Base-by-base conservation (phyloP, 2,329 filamentous ascomycete genomes). In the Penicillium sp. region DNA sequence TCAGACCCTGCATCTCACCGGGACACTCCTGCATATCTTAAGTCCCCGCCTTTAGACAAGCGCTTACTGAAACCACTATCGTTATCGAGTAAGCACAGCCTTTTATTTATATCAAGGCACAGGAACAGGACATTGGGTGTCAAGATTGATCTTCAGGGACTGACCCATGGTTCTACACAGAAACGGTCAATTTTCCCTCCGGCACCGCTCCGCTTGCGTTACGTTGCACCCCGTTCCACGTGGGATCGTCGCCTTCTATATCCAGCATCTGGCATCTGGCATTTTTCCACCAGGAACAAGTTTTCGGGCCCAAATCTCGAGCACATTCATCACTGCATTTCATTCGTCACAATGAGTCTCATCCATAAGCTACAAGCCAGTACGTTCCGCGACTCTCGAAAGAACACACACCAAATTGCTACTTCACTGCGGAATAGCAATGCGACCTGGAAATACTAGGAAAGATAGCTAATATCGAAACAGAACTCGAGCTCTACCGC, bases 401-500 rank as follows among this genome's bases (percentile, higher is more conserved):
- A 34, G 33, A 19, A 52, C 54, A 27, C 39, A 9, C n/a, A 58
- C 13, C 29, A 21, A 36, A 19, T 25, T 13, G 15, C 29, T 5
- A 36, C 7, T 4, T 21, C 34, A 21, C 29, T 5, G 11, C 23
- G 6, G 7, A 41, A 31, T 8, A 2, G 38, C 27, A 27, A 29
- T 21, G 23, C 23, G 8, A 21, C 16, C 11, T 21, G 9, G 44
- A 15, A 46, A 38, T 27, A 25, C 10, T 31, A 6, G 8, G 81
- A 49, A 29, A 46, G 5, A 84, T 59, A 81, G 82, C 72, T 82
- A 87, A 72, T 82, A 87, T 41, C 19, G 44, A 16, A 13, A 59
- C 85, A 89, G 81, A 77, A 66, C 81, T 95, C 69, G 92, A 97
- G 81, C 86, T 97, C 70, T 94, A 96, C 82, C 90, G 92, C 49